These are phyloP conservation scores for Gymnopilus junonius DNA, from an alignment of 768 basidiomycete species.

Conservation along the genomic window DNA sequence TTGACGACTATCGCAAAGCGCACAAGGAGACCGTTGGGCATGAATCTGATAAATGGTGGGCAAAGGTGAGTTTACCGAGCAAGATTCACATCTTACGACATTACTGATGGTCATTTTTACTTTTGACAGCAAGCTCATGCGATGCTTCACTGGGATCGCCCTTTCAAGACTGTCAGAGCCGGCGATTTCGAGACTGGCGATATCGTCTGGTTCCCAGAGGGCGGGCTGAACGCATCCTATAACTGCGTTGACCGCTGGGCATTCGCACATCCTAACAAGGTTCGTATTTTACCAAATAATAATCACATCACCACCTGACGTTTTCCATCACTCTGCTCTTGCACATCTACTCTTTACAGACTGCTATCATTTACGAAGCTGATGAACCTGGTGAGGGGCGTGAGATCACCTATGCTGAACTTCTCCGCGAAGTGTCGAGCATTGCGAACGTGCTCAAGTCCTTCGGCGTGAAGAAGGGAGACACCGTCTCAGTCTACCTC, in stretches of 20 bases:
- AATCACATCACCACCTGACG: constrained; percentile 1
- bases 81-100: background rate
- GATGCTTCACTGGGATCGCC: constrained; percentile 84
- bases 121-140: constrained; percentile 68
- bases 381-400: constrained; percentile 88
- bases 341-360: constrained; percentile 42
- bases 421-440: constrained; percentile 87
- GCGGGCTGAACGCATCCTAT: constrained; percentile 90
- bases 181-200: constrained; percentile 87
- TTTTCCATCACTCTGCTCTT: background rate
- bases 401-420: constrained; percentile 79
- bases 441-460: constrained; percentile 91
- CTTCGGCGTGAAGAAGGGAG: constrained; percentile 93
- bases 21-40: constrained; percentile 78
- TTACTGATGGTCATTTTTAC: constrained; percentile 3
- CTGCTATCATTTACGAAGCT: constrained; percentile 97
- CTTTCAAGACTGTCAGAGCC: constrained; percentile 84
- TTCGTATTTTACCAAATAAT: constrained; percentile 26
- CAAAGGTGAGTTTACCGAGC: constrained; percentile 53
- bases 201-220: constrained; percentile 96
- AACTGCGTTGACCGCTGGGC: constrained; percentile 99
- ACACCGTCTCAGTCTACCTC: constrained; percentile 91
- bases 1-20: constrained; percentile 69
- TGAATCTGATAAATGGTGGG: constrained; percentile 88
- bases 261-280: constrained; percentile 85